Conservation (phyloP, 331 rosid genomes). For the Arachis monticola region DNA sequence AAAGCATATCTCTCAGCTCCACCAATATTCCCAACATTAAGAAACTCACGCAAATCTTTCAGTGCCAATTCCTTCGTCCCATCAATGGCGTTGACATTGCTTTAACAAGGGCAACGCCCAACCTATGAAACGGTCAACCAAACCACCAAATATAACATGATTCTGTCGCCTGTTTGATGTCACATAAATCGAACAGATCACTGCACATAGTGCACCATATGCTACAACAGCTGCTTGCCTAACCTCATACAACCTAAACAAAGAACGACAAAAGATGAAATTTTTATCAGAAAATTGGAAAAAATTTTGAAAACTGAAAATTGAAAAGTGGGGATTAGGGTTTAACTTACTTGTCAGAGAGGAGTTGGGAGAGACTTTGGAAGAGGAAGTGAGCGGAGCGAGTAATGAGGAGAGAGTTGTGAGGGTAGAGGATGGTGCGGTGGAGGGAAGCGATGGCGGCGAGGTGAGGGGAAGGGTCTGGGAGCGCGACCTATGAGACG, state of each 20-base stretch:
- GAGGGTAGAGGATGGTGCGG: no score
- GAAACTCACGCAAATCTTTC: slow-evolving; percentile 83
- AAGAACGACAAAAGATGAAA: background rate
- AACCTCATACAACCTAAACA: slow-evolving; percentile 63
- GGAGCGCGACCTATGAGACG: background rate
- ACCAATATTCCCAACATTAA: slow-evolving; percentile 71
- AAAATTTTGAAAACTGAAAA: background rate
- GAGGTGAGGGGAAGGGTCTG: no score
- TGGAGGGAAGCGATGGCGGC: no score
- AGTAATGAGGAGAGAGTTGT: slow-evolving; percentile 40
- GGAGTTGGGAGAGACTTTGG: slow-evolving; percentile 87
- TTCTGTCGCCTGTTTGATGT: slow-evolving; percentile 77
- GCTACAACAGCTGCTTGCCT: slow-evolving; percentile 80
- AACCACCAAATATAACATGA: slow-evolving; percentile 64
- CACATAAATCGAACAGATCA: slow-evolving; percentile 60
- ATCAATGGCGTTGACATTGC: slow-evolving; percentile 58
- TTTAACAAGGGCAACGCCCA: slow-evolving; percentile 45
- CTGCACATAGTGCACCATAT: slow-evolving; percentile 44
- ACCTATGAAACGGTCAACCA: slow-evolving; percentile 85
- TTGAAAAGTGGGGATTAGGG: background rate
- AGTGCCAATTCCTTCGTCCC: slow-evolving; percentile 74
- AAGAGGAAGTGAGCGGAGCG: slow-evolving; percentile 89
- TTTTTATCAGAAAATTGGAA: slow-evolving; percentile 1
- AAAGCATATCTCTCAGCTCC: slow-evolving; percentile 68
- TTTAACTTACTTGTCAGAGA: slow-evolving; percentile 70